phyloP scores from a whole-genome alignment of 331 rosid species.

The Erythrophleum ivorense region DNA sequence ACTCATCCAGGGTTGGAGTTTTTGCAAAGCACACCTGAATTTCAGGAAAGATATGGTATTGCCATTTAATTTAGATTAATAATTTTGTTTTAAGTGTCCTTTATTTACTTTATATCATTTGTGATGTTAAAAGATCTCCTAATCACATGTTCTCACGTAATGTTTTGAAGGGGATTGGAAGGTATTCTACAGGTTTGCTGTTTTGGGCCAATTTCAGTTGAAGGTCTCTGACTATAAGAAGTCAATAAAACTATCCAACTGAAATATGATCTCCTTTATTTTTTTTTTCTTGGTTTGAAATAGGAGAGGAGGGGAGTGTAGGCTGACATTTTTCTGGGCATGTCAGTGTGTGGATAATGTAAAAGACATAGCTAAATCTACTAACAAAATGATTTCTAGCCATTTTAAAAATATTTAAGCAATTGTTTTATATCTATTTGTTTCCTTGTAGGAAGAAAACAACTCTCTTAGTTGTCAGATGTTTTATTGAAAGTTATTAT shows the following conservation, averaged over 20 bases:
- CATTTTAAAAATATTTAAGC: not conserved
- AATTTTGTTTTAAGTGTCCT: not conserved
- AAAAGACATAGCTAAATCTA: not conserved
- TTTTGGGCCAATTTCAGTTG: slow-evolving; percentile 32
- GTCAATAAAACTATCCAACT: slow-evolving; percentile 16
- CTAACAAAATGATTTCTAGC: slow-evolving; percentile 9
- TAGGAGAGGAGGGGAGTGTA: not conserved
- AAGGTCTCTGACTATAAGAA: not conserved
- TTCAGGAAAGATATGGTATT: slow-evolving; percentile 99
- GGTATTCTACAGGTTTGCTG: slow-evolving; percentile 16
- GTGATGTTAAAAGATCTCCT: slow-evolving; percentile 18
- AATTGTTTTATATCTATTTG: not conserved
- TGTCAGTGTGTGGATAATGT: not conserved
- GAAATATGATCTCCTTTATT: slow-evolving; percentile 27
- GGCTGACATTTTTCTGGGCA: slow-evolving; percentile 13
- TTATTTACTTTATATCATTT: not conserved
- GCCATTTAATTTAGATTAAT: slow-evolving; percentile 24
- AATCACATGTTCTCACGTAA: slow-evolving; percentile 14
- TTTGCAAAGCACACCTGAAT: slow-evolving; percentile 95
- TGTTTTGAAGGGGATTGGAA: slow-evolving; percentile 29
- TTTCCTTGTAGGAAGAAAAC: not conserved
- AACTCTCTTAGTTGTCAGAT: too few relatives aligned
- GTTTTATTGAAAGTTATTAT: not conserved
- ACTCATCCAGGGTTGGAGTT: slow-evolving; percentile 98
- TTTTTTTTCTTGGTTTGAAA: slow-evolving; percentile 16